A percentile compares a stretch with the other conserved stretches of the same genome.
These are phyloP conservation scores for Singerocomus inundabilis DNA, from an alignment of 1,284 basidiomycete genomes.

Conservation along the genomic window DNA sequence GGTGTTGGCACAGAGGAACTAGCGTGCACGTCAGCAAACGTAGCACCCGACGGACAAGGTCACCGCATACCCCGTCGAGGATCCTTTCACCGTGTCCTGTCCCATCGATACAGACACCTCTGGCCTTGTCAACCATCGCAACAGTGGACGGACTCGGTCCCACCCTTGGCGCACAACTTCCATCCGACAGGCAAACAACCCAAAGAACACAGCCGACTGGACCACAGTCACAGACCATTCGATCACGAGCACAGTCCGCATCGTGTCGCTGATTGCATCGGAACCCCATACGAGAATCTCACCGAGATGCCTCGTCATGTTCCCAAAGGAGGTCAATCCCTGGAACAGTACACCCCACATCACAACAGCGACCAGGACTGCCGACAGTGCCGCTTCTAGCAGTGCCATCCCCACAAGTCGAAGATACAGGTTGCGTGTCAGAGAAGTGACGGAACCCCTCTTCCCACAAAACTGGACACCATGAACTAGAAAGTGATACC, in stretches of 20 bases:
- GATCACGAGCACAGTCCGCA: conserved; percentile 29
- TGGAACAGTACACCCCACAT: conserved; percentile 19
- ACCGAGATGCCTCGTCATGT: conserved; percentile 19
- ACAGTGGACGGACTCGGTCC: conserved; percentile 5
- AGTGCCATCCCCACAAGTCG: conserved; percentile 45
- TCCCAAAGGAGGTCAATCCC: conserved; percentile 20
- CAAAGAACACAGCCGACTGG: conserved; percentile 40
- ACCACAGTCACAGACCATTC: conserved; percentile 43
- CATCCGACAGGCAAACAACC: conserved; percentile 35
- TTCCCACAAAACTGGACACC: conserved; percentile 29
- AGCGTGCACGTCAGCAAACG: conserved; percentile 6
- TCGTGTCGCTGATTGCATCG: conserved; percentile 15
- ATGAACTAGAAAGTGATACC: conserved; percentile 31
- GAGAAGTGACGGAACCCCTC: conserved; percentile 23
- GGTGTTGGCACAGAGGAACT: conserved; percentile 18
- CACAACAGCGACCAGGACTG: conserved; percentile 15
- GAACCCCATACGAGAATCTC: conserved; percentile 14
- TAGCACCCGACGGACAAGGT: not conserved
- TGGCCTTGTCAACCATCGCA: not conserved
- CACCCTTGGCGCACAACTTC: conserved; percentile 14
- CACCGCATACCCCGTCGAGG: conserved; percentile 12
- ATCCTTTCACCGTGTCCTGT: not conserved
- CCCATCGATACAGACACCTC: not conserved
- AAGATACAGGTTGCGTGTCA: conserved; percentile 38
- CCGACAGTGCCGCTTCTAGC: conserved; percentile 32